Evolutionary conservation across 345 rosid genomes (phyloP).

Genomic region (Lepidium didymum): DNA sequence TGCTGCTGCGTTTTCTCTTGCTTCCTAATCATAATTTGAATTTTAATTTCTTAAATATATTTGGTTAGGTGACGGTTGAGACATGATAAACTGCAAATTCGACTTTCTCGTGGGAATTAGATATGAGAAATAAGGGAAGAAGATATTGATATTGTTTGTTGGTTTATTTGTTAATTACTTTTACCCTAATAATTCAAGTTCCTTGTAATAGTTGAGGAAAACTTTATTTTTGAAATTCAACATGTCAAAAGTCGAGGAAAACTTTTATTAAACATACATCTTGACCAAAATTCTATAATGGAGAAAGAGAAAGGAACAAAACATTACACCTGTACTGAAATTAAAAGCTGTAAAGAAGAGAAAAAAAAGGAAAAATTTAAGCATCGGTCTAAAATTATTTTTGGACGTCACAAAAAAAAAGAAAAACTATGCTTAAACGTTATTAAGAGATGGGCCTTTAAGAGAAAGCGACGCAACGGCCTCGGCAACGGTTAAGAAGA

Average conservation of each 20-base stretch:
- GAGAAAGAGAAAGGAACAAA: not conserved
- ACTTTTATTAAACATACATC: conserved; percentile 4
- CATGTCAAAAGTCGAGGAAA: not conserved
- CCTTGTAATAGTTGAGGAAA: too few relatives aligned
- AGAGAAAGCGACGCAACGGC: conserved; percentile 73
- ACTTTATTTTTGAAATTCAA: not conserved
- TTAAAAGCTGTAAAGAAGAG: not conserved
- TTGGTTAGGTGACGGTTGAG: too few relatives aligned
- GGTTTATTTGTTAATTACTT: too few relatives aligned
- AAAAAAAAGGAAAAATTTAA: not conserved
- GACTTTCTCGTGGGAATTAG: too few relatives aligned
- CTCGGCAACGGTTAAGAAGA: conserved; percentile 81
- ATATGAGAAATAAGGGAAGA: too few relatives aligned
- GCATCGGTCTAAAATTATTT: not conserved
- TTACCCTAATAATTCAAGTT: too few relatives aligned
- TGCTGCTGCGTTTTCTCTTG: conserved; percentile 38
- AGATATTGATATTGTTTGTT: too few relatives aligned
- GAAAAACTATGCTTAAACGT: conserved; percentile 23
- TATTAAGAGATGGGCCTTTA: conserved; percentile 41
- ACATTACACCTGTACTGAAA: conserved; percentile 16
- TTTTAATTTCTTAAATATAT: too few relatives aligned
- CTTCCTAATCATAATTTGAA: too few relatives aligned
- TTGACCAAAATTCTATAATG: not conserved
- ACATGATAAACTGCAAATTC: too few relatives aligned
- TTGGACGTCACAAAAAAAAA: not conserved